phyloP scores from a whole-genome alignment of 1,284 basidiomycete genomes.

The Ustilago loliicola region DNA sequence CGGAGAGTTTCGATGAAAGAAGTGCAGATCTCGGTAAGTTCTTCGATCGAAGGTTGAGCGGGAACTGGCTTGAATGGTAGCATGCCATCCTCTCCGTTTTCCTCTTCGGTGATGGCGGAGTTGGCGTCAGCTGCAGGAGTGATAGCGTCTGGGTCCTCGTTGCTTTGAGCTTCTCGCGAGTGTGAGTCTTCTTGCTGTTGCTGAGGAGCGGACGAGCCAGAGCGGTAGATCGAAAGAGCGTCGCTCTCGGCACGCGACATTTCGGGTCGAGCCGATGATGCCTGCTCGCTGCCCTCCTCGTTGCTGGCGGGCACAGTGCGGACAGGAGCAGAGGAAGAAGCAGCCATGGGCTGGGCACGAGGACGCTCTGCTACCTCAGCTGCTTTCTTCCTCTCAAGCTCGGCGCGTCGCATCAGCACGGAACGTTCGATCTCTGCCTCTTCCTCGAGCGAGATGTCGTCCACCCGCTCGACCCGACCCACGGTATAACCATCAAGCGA shows the following conservation, averaged over 20 bases:
- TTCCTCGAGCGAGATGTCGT: conserved; percentile 57
- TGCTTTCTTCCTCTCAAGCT: conserved; percentile 42
- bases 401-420: conserved; percentile 31
- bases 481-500: conserved; percentile 85
- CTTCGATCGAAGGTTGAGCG: conserved; percentile 74
- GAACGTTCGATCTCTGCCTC: conserved; percentile 51
- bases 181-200: conserved; percentile 3
- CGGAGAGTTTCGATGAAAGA: conserved; percentile 84
- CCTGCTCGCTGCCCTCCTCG: background rate
- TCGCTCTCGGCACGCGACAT: conserved; percentile 30
- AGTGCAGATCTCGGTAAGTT: conserved; percentile 82
- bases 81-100: conserved; percentile 21
- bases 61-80: conserved; percentile 48
- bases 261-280: conserved; percentile 16
- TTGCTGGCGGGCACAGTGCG: conserved; percentile 2
- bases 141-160: background rate
- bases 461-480: conserved; percentile 78
- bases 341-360: conserved; percentile 16
- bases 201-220: background rate
- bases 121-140: background rate
- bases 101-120: background rate
- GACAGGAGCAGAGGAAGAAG: conserved; percentile 25
- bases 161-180: background rate
- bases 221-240: conserved; percentile 39
- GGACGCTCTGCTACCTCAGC: conserved; percentile 22